Evolutionary conservation across 331 rosid genomes (phyloP), one percentile per base, ranked within the genome.

Genomic region (Spiraea crenata): DNA sequence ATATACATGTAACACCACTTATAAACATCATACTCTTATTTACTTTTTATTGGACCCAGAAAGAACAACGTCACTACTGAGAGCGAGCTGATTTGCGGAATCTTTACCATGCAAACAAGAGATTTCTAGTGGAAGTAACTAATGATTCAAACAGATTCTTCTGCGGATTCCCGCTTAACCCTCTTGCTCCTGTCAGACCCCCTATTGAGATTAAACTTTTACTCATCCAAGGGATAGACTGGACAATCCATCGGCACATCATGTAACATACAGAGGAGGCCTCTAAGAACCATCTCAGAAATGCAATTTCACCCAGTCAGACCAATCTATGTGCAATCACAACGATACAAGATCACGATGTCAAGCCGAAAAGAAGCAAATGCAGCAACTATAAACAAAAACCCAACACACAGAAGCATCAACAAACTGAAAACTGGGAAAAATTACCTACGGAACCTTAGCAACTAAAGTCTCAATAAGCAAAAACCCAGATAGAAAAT

Each of bases 261-360:
- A n/a, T n/a, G n/a, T n/a, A n/a, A n/a, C n/a, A n/a, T n/a, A n/a
- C n/a, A n/a, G n/a, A n/a, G n/a, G n/a, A n/a, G n/a, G n/a, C n/a
- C n/a, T n/a, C n/a, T n/a, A n/a, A n/a, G n/a, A n/a, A n/a, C 31
- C 31, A 25, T 25, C 31, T 25, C 31, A 14, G 34, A 34, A 47
- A 50, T 16, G 25, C 0, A 34, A 51, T 65, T 65, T 14, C 38
- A 8, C 20, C 3, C 5, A 58, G 11, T 14, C 5, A 44, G 56
- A 11, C 14, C 50, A 55, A 56, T 65, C 56, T 51, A 67, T 48
- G 25, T 16, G n/a, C 31, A 70, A 67, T 37, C 44, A 59, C 49
- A 67, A 67, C 15, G 41, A 38, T 5, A 9, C 11, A 48, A 25
- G 15, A 14, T 16, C 5, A 31, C 25, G 31, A 6, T 10, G 34